phyloP scores from a whole-genome alignment of 306 rosid genomes.

The Astragalus membranaceus region DNA sequence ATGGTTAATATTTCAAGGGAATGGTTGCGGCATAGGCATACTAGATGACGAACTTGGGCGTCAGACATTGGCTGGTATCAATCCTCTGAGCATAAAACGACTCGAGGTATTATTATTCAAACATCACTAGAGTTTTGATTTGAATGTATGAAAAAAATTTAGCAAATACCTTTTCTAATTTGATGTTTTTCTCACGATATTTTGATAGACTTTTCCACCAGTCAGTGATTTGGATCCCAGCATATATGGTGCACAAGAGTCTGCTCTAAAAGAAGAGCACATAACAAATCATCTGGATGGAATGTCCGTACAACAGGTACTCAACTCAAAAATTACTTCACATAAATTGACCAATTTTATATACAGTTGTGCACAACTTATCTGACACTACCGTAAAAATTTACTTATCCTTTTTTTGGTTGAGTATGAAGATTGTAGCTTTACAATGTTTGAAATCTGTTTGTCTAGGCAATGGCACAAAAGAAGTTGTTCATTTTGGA shows the following conservation, averaged over 20 bases:
- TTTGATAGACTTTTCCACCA: conserved; percentile 32
- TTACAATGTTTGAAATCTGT: neutral
- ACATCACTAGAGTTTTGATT: neutral
- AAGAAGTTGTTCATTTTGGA: conserved; percentile 33
- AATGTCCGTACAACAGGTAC: conserved; percentile 36
- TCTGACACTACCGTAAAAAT: neutral
- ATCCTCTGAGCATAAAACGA: conserved; percentile 35
- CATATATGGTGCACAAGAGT: conserved; percentile 30
- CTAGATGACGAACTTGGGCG: conserved; percentile 40
- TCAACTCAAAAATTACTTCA: neutral
- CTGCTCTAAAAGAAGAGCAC: conserved; percentile 38
- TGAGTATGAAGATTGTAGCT: neutral
- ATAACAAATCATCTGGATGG: conserved; percentile 23
- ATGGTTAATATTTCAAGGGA: conserved; percentile 4
- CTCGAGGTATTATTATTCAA: conserved; percentile 21
- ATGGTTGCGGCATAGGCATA: conserved; percentile 11
- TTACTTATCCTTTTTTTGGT: neutral
- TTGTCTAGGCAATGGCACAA: conserved; percentile 25
- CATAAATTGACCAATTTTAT: neutral
- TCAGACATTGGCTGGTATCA: conserved; percentile 30
- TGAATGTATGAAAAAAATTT: neutral
- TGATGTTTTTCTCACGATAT: neutral
- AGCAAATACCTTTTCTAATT: neutral
- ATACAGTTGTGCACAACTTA: neutral
- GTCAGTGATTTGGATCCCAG: conserved; percentile 29